phyloP scores from a whole-genome alignment of 2,329 filamentous ascomycete genomes.

The Cladophialophora yegresii region DNA sequence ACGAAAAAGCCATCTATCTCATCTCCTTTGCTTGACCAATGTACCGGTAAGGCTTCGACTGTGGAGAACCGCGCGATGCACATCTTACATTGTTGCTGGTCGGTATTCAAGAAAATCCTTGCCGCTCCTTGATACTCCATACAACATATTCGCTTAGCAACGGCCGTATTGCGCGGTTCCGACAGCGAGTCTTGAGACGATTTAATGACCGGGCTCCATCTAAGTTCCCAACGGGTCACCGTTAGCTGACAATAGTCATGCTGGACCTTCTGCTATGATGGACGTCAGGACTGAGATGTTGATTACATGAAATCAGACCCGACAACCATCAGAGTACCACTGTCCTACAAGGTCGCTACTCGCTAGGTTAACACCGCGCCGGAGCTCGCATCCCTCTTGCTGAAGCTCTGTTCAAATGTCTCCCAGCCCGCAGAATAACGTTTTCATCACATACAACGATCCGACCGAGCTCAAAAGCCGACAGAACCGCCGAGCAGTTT shows the following conservation, averaged over 20 bases:
- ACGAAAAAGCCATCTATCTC: neutral
- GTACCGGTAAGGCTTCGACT: neutral
- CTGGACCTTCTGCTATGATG: neutral
- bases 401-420: slow-evolving; percentile 8
- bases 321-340: neutral
- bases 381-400: neutral
- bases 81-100: neutral
- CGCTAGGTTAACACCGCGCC: neutral
- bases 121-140: neutral
- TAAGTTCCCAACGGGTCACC: too few species aligned
- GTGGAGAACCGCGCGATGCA: neutral
- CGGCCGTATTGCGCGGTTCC: neutral
- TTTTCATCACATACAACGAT: slow-evolving; percentile 31
- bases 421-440: slow-evolving; percentile 8
- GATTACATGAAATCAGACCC: neutral
- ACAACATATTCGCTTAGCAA: neutral
- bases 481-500: slow-evolving; percentile 25
- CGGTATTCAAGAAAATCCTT: neutral
- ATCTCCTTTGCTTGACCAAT: neutral
- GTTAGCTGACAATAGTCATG: neutral
- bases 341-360: neutral
- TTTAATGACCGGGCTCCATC: neutral
- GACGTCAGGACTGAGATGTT: neutral
- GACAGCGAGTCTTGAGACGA: neutral
- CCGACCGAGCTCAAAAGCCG: slow-evolving; percentile 26